Percentiles rank a stretch among this genome's conserved stretches.
Conservation (phyloP, 176 grass and related monocot species). For the Metroxylon sagu region DNA sequence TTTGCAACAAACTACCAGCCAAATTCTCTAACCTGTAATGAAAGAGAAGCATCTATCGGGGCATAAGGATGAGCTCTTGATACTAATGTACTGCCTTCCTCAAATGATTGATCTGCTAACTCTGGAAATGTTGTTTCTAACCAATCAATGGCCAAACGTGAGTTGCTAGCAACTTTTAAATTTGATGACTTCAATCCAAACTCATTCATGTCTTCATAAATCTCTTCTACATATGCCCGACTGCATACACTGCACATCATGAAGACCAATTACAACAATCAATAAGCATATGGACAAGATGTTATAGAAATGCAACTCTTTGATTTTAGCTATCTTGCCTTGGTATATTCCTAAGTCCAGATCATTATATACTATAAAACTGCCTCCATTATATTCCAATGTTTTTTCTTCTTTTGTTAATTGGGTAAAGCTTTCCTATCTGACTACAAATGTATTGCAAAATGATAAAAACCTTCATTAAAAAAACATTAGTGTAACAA, state of each 20-base stretch:
- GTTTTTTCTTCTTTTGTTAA: no score
- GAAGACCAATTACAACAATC: conserved; percentile 18
- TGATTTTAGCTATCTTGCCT: no score
- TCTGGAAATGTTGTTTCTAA: conserved; percentile 93
- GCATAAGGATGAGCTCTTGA: conserved; percentile 74
- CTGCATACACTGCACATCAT: conserved; percentile 48
- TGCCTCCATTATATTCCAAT: no score
- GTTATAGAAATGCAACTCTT: not conserved
- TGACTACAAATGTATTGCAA: not conserved
- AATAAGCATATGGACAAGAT: conserved; percentile 11
- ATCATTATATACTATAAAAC: no score
- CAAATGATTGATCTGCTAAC: conserved; percentile 43
- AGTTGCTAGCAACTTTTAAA: conserved; percentile 58
- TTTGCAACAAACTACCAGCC: no score
- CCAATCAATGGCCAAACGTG: conserved; percentile 72
- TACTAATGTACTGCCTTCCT: conserved; percentile 25
- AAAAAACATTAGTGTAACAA: conserved; percentile 1
- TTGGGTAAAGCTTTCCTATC: no score
- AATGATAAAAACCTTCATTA: not conserved
- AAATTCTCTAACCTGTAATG: conserved; percentile 46
- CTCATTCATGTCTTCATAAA: conserved; percentile 77
- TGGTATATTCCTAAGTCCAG: no score
- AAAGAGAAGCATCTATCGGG: conserved; percentile 69
- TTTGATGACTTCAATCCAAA: conserved; percentile 67
- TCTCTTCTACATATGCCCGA: conserved; percentile 61